These are phyloP conservation scores for Excoecaria cochinchinensis DNA, from an alignment of 345 rosid genomes.

Conservation along the genomic window DNA sequence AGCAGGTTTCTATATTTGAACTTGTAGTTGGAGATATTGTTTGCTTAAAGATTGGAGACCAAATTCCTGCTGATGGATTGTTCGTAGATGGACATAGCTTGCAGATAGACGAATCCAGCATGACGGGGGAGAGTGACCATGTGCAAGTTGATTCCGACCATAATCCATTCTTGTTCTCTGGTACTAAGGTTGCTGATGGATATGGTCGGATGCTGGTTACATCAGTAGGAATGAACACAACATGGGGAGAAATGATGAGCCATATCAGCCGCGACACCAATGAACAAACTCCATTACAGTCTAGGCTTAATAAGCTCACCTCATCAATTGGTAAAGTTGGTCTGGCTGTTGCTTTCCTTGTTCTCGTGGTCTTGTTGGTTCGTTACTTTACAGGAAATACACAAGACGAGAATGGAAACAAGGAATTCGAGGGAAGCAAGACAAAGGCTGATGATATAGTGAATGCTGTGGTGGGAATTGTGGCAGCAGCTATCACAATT, in stretches of 20 bases:
- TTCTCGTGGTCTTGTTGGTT: slow-evolving; percentile 50
- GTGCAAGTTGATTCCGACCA: slow-evolving; percentile 11
- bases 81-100: slow-evolving; percentile 22
- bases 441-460: slow-evolving; percentile 49
- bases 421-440: slow-evolving; percentile 40
- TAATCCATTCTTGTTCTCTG: slow-evolving; percentile 21
- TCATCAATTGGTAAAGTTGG: slow-evolving; percentile 64
- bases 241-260: slow-evolving; percentile 81
- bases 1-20: slow-evolving; percentile 19
- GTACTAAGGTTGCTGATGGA: slow-evolving; percentile 29
- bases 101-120: slow-evolving; percentile 25
- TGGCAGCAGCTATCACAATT: slow-evolving; percentile 75
- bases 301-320: slow-evolving; percentile 62
- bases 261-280: slow-evolving; percentile 37
- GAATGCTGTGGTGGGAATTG: slow-evolving; percentile 56
- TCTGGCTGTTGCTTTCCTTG: slow-evolving; percentile 58
- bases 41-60: slow-evolving; percentile 22
- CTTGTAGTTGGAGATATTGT: slow-evolving; percentile 31
- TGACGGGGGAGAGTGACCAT: slow-evolving; percentile 24
- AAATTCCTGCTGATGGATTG: slow-evolving; percentile 31
- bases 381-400: slow-evolving; percentile 79
- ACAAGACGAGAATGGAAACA: slow-evolving; percentile 45
- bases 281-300: slow-evolving; percentile 69
- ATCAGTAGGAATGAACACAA: slow-evolving; percentile 69
- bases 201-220: slow-evolving; percentile 59